These are phyloP conservation scores for Lentinula boryana DNA, from an alignment of 768 basidiomycete genomes.

Conservation along the genomic window DNA sequence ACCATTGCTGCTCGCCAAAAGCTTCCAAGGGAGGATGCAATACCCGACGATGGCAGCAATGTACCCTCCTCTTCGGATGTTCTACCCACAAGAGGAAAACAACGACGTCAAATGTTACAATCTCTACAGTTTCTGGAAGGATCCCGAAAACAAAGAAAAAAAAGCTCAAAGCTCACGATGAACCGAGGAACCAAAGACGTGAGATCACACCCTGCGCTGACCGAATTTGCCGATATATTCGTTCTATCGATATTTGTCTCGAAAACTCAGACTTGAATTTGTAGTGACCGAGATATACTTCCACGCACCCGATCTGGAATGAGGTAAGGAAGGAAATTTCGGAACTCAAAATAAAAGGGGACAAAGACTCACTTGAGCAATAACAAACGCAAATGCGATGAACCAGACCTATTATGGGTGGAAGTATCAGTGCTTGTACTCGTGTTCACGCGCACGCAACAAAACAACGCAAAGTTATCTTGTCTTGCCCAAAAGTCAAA, in stretches of 20 bases:
- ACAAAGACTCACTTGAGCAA: constrained; percentile 50
- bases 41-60: constrained; percentile 74
- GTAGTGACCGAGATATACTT: background rate
- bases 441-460: background rate
- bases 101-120: background rate
- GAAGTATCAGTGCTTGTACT: no score
- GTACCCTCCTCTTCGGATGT: constrained; percentile 82
- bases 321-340: background rate
- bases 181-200: constrained; percentile 74
- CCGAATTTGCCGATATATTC: constrained; percentile 78
- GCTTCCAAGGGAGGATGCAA: constrained; percentile 73
- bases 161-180: constrained; percentile 38
- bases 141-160: background rate
- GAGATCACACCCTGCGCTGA: constrained; percentile 79
- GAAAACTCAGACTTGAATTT: no score
- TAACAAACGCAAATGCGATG: constrained; percentile 73
- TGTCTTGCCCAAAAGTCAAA: no score
- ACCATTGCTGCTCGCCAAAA: constrained; percentile 64
- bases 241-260: constrained; percentile 32
- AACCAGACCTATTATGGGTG: constrained; percentile 52
- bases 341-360: background rate
- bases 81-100: constrained; percentile 29
- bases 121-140: no score
- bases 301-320: constrained; percentile 2
- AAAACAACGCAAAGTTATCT: background rate